A percentile compares a stretch with the other conserved stretches of the same genome.
These are phyloP conservation scores for Miamiensis avidus DNA, from an alignment of 169 alveolate species.

Conservation along the genomic window DNA sequence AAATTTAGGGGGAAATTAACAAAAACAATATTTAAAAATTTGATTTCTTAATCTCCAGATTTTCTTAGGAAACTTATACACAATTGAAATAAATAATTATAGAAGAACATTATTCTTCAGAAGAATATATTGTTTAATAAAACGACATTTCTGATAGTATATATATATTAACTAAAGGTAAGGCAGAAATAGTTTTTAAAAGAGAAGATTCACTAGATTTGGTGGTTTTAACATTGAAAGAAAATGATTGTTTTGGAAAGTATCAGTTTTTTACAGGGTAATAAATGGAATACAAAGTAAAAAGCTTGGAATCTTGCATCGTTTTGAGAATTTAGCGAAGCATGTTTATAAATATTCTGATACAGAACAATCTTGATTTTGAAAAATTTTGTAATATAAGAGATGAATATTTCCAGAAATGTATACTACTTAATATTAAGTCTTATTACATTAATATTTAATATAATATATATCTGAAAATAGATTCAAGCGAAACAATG, in stretches of 20 bases:
- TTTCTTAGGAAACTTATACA: background rate
- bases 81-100: background rate
- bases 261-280: background rate
- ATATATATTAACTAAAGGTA: background rate
- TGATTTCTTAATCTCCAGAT: too few relatives aligned
- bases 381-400: background rate
- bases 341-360: too few relatives aligned
- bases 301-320: background rate
- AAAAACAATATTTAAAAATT: too few relatives aligned
- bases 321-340: background rate
- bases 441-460: too few relatives aligned
- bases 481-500: background rate
- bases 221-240: too few relatives aligned
- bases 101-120: background rate
- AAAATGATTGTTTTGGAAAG: background rate
- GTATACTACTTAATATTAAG: background rate
- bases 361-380: background rate
- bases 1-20: background rate
- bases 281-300: background rate
- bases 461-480: too few relatives aligned
- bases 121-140: background rate
- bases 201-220: too few relatives aligned
- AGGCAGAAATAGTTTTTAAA: too few relatives aligned
- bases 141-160: background rate
- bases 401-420: background rate